Percentiles rank a stretch among this genome's conserved stretches.
Conservation (phyloP, 495 filamentous ascomycete species). For the Penicillium flavigenum region DNA sequence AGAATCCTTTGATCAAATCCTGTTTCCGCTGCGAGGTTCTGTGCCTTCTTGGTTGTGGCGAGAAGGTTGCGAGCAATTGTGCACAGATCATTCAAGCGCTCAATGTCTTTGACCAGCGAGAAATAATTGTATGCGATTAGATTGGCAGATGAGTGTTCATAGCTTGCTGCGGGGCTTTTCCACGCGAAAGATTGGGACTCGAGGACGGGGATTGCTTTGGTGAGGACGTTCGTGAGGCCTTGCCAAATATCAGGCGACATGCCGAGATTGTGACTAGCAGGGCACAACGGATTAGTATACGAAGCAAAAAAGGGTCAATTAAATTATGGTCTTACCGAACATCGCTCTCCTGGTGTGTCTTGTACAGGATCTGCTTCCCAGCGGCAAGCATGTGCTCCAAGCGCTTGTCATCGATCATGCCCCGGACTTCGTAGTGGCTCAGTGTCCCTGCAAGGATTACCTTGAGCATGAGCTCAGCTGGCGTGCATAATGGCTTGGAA, state of each 20-base stretch:
- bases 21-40: slow-evolving; percentile 79
- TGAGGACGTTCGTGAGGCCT: slow-evolving; percentile 60
- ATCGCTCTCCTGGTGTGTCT: slow-evolving; percentile 52
- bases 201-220: slow-evolving; percentile 58
- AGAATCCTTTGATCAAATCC: slow-evolving; percentile 81
- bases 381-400: slow-evolving; percentile 51
- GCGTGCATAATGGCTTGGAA: slow-evolving; percentile 45
- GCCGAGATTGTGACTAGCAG: slow-evolving; percentile 46
- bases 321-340: slow-evolving; percentile 41
- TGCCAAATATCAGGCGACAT: slow-evolving; percentile 68
- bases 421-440: slow-evolving; percentile 51
- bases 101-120: slow-evolving; percentile 74
- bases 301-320: neutral
- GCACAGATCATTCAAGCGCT: slow-evolving; percentile 80
- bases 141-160: slow-evolving; percentile 57
- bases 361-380: slow-evolving; percentile 51
- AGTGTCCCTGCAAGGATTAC: slow-evolving; percentile 48
- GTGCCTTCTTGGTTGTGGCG: slow-evolving; percentile 75
- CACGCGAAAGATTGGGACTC: slow-evolving; percentile 61
- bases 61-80: slow-evolving; percentile 82
- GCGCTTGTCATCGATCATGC: slow-evolving; percentile 53
- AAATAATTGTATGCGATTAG: slow-evolving; percentile 79
- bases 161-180: slow-evolving; percentile 58
- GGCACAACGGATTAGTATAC: slow-evolving; percentile 5
- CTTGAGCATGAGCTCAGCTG: slow-evolving; percentile 51